Base-by-base conservation (phyloP, 768 basidiomycete genomes). In the Russula emetica region DNA sequence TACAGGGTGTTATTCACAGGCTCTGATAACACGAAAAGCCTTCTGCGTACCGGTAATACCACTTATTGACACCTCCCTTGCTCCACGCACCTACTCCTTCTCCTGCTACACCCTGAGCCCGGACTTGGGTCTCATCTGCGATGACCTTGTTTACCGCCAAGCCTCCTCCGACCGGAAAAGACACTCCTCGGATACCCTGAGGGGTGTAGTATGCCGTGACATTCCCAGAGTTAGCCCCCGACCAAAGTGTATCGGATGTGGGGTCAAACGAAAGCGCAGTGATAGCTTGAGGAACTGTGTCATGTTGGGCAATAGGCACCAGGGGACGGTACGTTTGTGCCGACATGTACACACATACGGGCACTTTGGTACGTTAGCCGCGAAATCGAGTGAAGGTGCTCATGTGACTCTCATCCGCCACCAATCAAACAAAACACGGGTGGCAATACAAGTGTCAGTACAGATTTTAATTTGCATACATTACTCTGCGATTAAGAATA, bases 191-290 rank as follows among this genome's bases (percentile, higher is more conserved):
- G 55, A 83, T 71, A 18, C 85, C 87, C 54, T 79, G 80, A 34
- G 81, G 73, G 47, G 85, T 80, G 75, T 90, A 85, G 72, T 86
- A 83, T 1, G 89, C 87, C 45, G 80, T 73, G 64, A 97, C 81
- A 61, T 78, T 78, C 3, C 96, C 95, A 32, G 82, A 76, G 62
- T 85, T 83, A 10, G 83, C 80, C 34, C 94, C 95, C 53, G 87
- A 78, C 94, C 94, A 97, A 40, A 99, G 77, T 7, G 88, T 84
- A 73, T 98, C 94, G 0, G 92, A 91, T 24, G 90, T 86, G 9
- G 93, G 88, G 75, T 99, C 96, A 73, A 98, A 95, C 0, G 87
- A 83, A 61, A 97, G 79, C 0, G 92, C 83, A 26, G 90, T 87
- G 54, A 90, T 79, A 28, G 87, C 81, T 69, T 83, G 82, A 3